These are phyloP conservation scores for Lepidium didymum DNA, from an alignment of 345 rosid species.

Conservation along the genomic window DNA sequence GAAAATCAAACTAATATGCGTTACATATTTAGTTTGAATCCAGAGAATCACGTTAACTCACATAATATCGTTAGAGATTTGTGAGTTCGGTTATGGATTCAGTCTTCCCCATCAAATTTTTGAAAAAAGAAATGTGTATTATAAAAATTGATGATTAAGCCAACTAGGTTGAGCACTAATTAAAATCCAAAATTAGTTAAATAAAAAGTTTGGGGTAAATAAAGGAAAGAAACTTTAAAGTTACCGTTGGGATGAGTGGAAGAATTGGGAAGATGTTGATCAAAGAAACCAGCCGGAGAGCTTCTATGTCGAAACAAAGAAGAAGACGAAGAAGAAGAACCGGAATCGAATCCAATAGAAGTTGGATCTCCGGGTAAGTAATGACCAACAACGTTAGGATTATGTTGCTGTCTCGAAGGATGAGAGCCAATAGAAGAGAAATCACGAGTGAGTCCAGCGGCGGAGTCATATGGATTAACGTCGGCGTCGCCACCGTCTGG, in stretches of 20 bases:
- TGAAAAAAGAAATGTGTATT: too few relatives aligned
- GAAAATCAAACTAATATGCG: not conserved
- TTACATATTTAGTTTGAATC: too few relatives aligned
- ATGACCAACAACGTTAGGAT: constrained; percentile 32
- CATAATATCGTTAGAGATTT: too few relatives aligned
- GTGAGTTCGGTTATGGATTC: too few relatives aligned
- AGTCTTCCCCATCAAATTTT: too few relatives aligned
- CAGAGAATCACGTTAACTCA: too few relatives aligned
- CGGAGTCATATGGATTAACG: not conserved
- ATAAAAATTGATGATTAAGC: too few relatives aligned
- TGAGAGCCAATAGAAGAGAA: constrained; percentile 27
- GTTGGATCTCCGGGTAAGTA: constrained; percentile 57
- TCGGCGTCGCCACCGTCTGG: not conserved
- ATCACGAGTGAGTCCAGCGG: constrained; percentile 21
- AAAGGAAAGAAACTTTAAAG: not conserved
- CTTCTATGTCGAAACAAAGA: constrained; percentile 74
- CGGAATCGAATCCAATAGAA: constrained; percentile 32
- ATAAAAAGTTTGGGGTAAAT: not conserved
- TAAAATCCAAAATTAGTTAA: not conserved
- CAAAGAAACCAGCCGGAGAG: constrained; percentile 86
- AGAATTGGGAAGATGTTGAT: constrained; percentile 28
- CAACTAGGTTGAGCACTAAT: not conserved
- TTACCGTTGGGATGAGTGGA: constrained; percentile 28
- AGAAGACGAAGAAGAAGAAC: constrained; percentile 38
- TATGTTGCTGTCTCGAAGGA: not conserved